phyloP scores from a whole-genome alignment of 129 eudicot genomes.

The Chrysanthemum lavandulifolium region DNA sequence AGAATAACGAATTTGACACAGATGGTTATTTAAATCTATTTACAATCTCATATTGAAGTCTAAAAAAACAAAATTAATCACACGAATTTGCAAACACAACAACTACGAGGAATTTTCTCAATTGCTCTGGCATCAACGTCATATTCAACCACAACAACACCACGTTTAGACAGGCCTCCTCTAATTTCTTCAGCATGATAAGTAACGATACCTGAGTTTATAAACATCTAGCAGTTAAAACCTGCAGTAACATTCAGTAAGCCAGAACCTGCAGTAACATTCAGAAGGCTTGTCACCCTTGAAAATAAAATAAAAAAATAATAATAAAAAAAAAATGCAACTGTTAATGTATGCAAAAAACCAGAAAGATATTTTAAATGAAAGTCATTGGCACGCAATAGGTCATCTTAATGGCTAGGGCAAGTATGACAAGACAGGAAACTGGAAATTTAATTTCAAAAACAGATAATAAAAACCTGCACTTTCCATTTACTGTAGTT shows the following conservation, averaged over 20 bases:
- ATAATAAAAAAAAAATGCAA: no score
- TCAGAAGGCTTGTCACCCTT: conserved; percentile 5
- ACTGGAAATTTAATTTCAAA: no score
- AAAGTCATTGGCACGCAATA: no score
- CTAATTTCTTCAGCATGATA: conserved; percentile 3
- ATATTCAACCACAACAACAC: conserved; percentile 13
- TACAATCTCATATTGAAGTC: conserved; percentile 27
- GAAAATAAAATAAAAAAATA: neutral
- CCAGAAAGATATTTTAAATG: no score
- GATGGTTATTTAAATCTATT: conserved; percentile 16
- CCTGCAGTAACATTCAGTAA: neutral
- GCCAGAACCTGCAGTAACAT: conserved; percentile 1
- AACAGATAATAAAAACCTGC: no score
- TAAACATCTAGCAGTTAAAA: conserved; percentile 19
- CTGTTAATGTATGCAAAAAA: no score
- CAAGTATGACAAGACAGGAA: no score
- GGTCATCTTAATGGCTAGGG: no score
- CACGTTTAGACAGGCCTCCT: neutral
- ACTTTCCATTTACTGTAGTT: no score
- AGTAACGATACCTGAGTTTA: conserved; percentile 20
- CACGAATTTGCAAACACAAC: conserved; percentile 21
- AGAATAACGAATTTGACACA: conserved; percentile 36
- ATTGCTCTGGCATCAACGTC: neutral
- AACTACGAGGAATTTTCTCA: conserved; percentile 7
- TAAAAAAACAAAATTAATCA: conserved; percentile 22